Base-by-base conservation (phyloP, 2,329 filamentous ascomycete species). In the Pochonia chlamydosporia region DNA sequence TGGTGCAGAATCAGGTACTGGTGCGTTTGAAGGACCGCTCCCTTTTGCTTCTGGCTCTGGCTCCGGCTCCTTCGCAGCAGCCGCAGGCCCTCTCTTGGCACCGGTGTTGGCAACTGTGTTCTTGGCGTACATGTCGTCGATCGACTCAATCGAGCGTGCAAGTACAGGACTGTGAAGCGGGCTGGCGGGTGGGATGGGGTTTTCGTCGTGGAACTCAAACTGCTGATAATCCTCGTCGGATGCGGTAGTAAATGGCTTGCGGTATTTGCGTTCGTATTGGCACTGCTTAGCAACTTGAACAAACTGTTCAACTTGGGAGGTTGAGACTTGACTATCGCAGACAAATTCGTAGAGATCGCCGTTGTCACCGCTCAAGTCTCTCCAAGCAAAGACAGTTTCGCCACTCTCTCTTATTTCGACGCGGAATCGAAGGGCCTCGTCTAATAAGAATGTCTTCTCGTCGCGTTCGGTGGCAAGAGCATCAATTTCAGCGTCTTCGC, bases 261-360 rank as follows among this genome's bases (percentile, higher is more conserved):
- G 82, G 66, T 93, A 95, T 67, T 96, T 97, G 61, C 92, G 82
- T 72, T 99, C 93, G 85, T 95, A 99, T 68, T 99, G 93, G 65
- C 93, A 96, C 79, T 96, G 85, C 49, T 88, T 79, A 7, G 93
- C 88, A 45, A 89, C 84, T 46, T 85, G 76, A 61, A 92, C 82
- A 64, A 99, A 97, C 14, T 85, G 81, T 40, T 84, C 77, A 21
- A 93, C 85, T 57, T 91, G 86, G 41, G 82, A 76, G 3, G 82
- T 71, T 24, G 82, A 74, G 36, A 87, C 80, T 11, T 84, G 83
- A 33, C 75, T 66, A 68, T 97, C 93, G 71, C 91, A 97, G 54
- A 99, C 87, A 63, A 97, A 99, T 66, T 99, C 92, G 76, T 89
- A 99, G n/a, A 97, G 78, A 67, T 99, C 93, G 46, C 90, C 92